Conservation (phyloP, 495 filamentous ascomycete genomes). For the Trichoderma erinaceum region DNA sequence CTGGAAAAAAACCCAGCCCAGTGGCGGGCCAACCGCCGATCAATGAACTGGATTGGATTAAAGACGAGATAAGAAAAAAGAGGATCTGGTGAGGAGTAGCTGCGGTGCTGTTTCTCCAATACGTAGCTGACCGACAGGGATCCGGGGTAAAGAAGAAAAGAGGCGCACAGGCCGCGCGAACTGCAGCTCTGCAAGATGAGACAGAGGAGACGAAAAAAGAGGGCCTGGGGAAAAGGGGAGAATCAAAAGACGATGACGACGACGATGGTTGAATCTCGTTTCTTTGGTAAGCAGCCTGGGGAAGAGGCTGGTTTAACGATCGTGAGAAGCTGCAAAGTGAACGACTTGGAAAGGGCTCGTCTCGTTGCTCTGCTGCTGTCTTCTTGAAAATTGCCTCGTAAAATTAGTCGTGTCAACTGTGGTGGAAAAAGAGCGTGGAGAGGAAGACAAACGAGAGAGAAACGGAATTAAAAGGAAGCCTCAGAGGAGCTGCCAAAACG, state of each 20-base stretch:
- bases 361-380: not conserved
- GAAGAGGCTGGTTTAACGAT: not conserved
- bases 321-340: not conserved
- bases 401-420: not conserved
- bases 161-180: not conserved
- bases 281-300: not conserved
- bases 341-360: not conserved
- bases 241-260: not conserved
- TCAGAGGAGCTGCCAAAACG: not conserved
- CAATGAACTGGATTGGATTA: not conserved
- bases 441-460: not conserved
- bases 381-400: not conserved
- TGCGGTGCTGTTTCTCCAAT: not conserved
- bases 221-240: not conserved
- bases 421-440: not conserved
- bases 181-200: too few species aligned
- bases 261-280: not conserved
- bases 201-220: not conserved
- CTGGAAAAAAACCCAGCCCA: not conserved
- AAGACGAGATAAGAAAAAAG: not conserved
- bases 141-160: not conserved
- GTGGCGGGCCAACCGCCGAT: slow-evolving; percentile 10
- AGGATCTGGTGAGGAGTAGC: not conserved
- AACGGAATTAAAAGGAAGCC: not conserved
- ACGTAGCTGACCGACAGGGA: not conserved